Evolutionary conservation across 495 filamentous ascomycete genomes (phyloP), one percentile per base, ranked within the genome.

Genomic region (Xylaria acuta): DNA sequence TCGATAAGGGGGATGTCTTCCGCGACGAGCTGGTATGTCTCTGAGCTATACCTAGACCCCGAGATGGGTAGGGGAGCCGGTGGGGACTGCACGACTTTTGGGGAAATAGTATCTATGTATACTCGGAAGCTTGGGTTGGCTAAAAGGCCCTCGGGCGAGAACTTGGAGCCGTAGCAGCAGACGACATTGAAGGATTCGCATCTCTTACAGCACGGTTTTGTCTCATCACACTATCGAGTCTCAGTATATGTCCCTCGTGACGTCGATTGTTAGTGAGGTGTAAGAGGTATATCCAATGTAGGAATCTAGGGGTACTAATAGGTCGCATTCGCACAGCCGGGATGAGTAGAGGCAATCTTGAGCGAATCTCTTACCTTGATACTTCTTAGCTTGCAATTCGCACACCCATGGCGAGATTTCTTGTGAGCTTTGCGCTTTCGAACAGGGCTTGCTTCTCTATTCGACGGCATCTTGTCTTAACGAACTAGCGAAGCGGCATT

Each of bases 361-460:
- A 30, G 11, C 63, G 14, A 30, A 64, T 14, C 3, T 60, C 75
- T 74, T 71, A 82, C 84, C 74, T 86, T 86, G 47, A 86, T 77
- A 32, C 79, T 73, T 32, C 85, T 74, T 27, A 87, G 58, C 78
- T 86, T 87, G 77, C 85, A 86, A 72, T 86, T 86, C 30, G 77
- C 75, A 64, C 85, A 86, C 0, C 85, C 85, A 14, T 71, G 74
- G 16, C 84, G 78, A 3, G 81, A 83, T 67, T 85, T 85, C 18
- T 73, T 82, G 65, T 85, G 83, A 4, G 78, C 67, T 67, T 78
- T 82, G 5, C 84, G 81, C 72, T 80, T 80, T 5, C 81, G 72
- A 53, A 70, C 18, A 49, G 62, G 22, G 25, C 1, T 9, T 30
- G 4, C 38, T 1, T 22, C 27, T 45, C 18, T 45, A 18, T 14